A percentile compares a stretch with the other conserved stretches of the same genome.
Conservation (phyloP, 2,329 filamentous ascomycete species). For the Incumbomyces lentus region DNA sequence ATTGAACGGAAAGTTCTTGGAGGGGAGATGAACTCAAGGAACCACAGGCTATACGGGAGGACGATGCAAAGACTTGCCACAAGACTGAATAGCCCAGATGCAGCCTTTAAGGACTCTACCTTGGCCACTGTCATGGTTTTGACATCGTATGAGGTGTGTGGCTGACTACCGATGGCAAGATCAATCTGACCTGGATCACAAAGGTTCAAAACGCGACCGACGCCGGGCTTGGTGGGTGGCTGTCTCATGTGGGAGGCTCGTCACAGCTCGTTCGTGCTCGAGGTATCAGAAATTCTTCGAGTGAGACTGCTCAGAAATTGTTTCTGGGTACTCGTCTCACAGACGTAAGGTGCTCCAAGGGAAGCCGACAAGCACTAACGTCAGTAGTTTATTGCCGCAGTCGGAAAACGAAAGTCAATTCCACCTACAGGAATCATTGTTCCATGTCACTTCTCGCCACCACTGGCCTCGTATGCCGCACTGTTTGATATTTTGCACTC, state of each 20-base stretch:
- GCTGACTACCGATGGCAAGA: background rate
- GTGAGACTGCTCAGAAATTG: conserved; percentile 2
- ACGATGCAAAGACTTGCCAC: conserved; percentile 6
- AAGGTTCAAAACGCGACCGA: conserved; percentile 2
- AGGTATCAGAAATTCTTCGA: conserved; percentile 8
- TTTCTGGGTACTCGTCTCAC: conserved; percentile 5
- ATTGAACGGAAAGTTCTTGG: background rate
- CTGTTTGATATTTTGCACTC: conserved; percentile 8
- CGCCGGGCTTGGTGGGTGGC: background rate
- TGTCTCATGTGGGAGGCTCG: conserved; percentile 6
- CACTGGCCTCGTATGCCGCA: conserved; percentile 1
- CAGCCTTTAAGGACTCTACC: conserved; percentile 7
- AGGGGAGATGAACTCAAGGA: background rate
- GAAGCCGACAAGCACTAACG: background rate
- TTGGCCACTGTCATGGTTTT: conserved; percentile 7
- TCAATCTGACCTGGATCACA: background rate
- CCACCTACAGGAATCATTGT: background rate
- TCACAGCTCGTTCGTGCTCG: conserved; percentile 1
- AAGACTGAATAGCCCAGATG: background rate
- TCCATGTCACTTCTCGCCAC: background rate
- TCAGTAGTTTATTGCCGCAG: conserved; percentile 4
- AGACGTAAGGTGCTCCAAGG: background rate
- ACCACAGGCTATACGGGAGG: conserved; percentile 2
- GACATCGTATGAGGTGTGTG: conserved; percentile 8
- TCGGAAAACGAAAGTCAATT: conserved; percentile 2